A percentile compares a stretch with the other conserved stretches of the same genome.
Conservation (phyloP, 169 alveolate species). For the Plasmodium adleri region DNA sequence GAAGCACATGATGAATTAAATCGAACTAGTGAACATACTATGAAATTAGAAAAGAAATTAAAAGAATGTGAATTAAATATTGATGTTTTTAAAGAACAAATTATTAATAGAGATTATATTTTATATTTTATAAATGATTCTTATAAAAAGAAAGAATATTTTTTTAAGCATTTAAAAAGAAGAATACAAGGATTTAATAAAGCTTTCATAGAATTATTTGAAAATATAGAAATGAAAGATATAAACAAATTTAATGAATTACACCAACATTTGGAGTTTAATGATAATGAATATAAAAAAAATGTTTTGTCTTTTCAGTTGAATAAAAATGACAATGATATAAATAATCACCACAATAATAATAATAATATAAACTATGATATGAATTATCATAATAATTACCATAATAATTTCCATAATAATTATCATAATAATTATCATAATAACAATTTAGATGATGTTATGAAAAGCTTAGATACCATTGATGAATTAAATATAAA, state of each 20-base stretch:
- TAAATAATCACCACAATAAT: neutral
- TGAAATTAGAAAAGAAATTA: slow-evolving; percentile 22
- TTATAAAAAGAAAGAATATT: slow-evolving; percentile 64
- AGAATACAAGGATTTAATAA: slow-evolving; percentile 62
- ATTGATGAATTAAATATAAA: slow-evolving; percentile 41
- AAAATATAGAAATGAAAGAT: slow-evolving; percentile 69
- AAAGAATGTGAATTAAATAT: slow-evolving; percentile 16
- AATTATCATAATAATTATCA: too few species aligned
- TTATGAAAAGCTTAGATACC: slow-evolving; percentile 37
- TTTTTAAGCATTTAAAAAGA: slow-evolving; percentile 51
- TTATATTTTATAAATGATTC: slow-evolving; percentile 45
- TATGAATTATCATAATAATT: too few species aligned
- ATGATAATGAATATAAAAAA: slow-evolving; percentile 53
- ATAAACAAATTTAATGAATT: slow-evolving; percentile 58
- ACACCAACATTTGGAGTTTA: slow-evolving; percentile 57
- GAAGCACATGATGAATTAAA: slow-evolving; percentile 76
- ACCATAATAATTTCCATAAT: too few species aligned
- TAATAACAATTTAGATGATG: slow-evolving; percentile 17
- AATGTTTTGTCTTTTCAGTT: slow-evolving; percentile 30
- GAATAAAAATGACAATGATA: slow-evolving; percentile 17
- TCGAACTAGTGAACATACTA: slow-evolving; percentile 21
- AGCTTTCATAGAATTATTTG: slow-evolving; percentile 71
- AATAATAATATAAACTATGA: too few species aligned
- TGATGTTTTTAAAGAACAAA: slow-evolving; percentile 37
- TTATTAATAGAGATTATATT: slow-evolving; percentile 71